Evolutionary conservation across 1,284 basidiomycete genomes (phyloP).

Genomic region (Marasmius sp.): DNA sequence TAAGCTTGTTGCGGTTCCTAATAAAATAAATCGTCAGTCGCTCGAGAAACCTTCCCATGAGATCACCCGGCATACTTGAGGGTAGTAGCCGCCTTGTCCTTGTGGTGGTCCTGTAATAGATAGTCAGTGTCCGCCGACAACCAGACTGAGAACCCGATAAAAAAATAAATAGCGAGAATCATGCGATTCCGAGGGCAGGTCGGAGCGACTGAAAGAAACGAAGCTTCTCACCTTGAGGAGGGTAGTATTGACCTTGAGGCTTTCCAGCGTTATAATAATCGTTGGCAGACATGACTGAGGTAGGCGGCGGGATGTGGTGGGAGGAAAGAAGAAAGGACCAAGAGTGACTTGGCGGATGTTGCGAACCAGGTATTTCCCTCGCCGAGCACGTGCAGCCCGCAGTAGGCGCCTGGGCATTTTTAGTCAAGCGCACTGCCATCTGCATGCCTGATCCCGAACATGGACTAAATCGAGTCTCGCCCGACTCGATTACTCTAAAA

Average conservation of each 20-base stretch:
- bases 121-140: constrained; percentile 1
- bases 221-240: constrained; percentile 56
- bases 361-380: background rate
- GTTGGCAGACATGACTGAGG: constrained; percentile 65
- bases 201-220: background rate
- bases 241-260: constrained; percentile 59
- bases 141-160: background rate
- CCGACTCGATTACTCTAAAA: no score
- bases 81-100: constrained; percentile 73
- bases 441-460: no score
- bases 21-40: background rate
- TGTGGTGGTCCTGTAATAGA: constrained; percentile 49
- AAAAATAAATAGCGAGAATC: background rate
- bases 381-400: background rate
- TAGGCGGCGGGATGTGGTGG: constrained; percentile 15
- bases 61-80: constrained; percentile 42
- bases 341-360: background rate
- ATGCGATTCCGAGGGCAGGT: background rate
- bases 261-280: constrained; percentile 66
- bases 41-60: background rate
- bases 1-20: constrained; percentile 71
- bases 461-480: no score
- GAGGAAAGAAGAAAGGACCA: constrained; percentile 15
- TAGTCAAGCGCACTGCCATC: no score
- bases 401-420: background rate